Evolutionary conservation across 192 early-diverging fungal species (phyloP), one percentile per base, ranked within the genome.

Genomic region (Coemansia sp.): DNA sequence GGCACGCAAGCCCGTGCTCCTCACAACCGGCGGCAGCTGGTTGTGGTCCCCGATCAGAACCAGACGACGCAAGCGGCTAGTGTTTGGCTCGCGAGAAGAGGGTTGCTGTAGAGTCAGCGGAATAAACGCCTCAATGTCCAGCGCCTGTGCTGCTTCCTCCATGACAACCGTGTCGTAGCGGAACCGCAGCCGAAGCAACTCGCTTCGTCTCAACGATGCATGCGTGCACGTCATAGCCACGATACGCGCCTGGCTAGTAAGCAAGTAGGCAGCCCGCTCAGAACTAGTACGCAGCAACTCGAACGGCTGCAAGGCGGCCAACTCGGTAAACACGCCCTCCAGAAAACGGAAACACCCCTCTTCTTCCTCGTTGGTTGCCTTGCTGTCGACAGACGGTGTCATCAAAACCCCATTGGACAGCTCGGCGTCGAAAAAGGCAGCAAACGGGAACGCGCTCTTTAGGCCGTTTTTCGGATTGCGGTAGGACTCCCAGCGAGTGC

Each of bases 181-280:
- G 85, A 99, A 94, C 10, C 93, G 90, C 30, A 97, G 79, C 11
- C 76, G 66, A n/a, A 88, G 79, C 7, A 99, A 72, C 65, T 97
- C 95, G 2, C 83, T 77, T 26, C 90, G 80, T 58, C 92, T 92
- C 33, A 99, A 80, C 5, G 95, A 91, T 10, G 93, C 94, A 60
- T 98, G 91, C 0, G 94, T 97, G 70, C 92, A 95, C 0, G 97
- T 99, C 88, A 99, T 90, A 19, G 94, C 95, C 49, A 98, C 88
- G 18, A 99, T 92, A 51, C 88, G 86, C 31, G 97, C 95, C 70
- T 98, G 93, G 51, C 92, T 96, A 8, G 93, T 88, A 41, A 99
- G 73, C 42, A 99, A 58, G 65, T 97, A 98, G 62, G 94, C 89
- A 23, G 88, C 81, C 22, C 95, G 82, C 38, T 96, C 94, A 39